phyloP scores from a whole-genome alignment of 306 rosid species.

The Ochetophila trinervis region DNA sequence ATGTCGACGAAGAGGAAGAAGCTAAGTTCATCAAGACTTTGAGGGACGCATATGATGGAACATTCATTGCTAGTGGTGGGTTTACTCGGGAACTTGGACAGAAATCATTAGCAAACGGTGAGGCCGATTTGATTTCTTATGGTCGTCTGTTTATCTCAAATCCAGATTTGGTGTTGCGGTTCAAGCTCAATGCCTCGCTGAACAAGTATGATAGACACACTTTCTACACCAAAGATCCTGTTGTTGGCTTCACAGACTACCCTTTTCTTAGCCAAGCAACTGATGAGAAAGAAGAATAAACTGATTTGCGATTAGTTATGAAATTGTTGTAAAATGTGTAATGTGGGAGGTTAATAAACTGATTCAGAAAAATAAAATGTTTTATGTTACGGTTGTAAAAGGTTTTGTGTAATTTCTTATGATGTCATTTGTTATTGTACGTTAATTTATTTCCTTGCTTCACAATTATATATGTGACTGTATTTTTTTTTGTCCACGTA shows the following conservation, averaged over 20 bases:
- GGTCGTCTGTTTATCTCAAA: constrained; percentile 66
- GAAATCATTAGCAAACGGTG: constrained; percentile 52
- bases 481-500: too few species aligned
- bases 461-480: too few species aligned
- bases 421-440: too few species aligned
- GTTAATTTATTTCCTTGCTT: too few species aligned
- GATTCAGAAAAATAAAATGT: too few species aligned
- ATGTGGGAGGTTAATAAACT: too few species aligned
- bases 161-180: constrained; percentile 59
- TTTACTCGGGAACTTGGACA: constrained; percentile 58
- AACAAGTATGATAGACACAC: constrained; percentile 59
- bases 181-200: constrained; percentile 56
- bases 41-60: constrained; percentile 57
- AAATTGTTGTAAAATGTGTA: background rate
- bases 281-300: constrained; percentile 5
- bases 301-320: constrained; percentile 18
- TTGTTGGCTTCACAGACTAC: constrained; percentile 70
- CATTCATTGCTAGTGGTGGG: constrained; percentile 76
- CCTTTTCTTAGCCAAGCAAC: constrained; percentile 38
- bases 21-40: constrained; percentile 45
- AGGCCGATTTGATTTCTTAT: constrained; percentile 64
- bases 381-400: too few species aligned
- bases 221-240: constrained; percentile 70
- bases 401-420: too few species aligned
- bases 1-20: constrained; percentile 43